These are phyloP conservation scores for Umbelopsis sp. DNA, from an alignment of 371 early-diverging fungal species.

Conservation along the genomic window DNA sequence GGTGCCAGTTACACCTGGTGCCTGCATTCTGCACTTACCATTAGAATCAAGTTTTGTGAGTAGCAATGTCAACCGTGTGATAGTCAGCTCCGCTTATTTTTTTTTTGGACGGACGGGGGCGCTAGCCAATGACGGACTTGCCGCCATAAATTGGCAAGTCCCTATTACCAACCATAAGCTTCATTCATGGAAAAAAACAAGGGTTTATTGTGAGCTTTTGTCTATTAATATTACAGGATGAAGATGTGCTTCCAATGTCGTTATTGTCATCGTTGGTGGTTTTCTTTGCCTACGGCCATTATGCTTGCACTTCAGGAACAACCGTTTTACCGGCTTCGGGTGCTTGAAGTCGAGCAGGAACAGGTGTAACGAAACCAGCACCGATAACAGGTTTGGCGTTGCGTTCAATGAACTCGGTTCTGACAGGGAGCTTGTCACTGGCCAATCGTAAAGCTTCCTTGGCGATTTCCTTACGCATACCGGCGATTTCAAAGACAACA, in stretches of 20 bases:
- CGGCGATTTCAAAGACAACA: conserved; percentile 87
- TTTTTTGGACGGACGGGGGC: background rate
- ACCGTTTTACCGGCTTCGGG: background rate
- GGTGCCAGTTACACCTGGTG: too few relatives aligned
- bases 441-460: conserved; percentile 79
- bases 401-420: conserved; percentile 74
- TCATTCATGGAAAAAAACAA: too few relatives aligned
- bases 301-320: too few relatives aligned
- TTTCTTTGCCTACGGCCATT: too few relatives aligned
- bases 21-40: background rate
- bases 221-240: conserved; percentile 12
- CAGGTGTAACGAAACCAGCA: conserved; percentile 42
- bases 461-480: conserved; percentile 77
- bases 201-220: too few relatives aligned
- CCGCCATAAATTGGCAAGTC: too few relatives aligned
- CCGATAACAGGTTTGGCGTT: conserved; percentile 58
- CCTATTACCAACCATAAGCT: too few relatives aligned
- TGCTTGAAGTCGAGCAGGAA: conserved; percentile 11
- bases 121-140: background rate
- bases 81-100: background rate
- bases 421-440: conserved; percentile 73
- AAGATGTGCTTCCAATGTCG: background rate
- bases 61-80: background rate
- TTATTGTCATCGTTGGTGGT: background rate
- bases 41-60: background rate